Evolutionary conservation across 345 rosid species (phyloP), one percentile per base, ranked within the genome.

Genomic region (Gossypium ekmanianum): DNA sequence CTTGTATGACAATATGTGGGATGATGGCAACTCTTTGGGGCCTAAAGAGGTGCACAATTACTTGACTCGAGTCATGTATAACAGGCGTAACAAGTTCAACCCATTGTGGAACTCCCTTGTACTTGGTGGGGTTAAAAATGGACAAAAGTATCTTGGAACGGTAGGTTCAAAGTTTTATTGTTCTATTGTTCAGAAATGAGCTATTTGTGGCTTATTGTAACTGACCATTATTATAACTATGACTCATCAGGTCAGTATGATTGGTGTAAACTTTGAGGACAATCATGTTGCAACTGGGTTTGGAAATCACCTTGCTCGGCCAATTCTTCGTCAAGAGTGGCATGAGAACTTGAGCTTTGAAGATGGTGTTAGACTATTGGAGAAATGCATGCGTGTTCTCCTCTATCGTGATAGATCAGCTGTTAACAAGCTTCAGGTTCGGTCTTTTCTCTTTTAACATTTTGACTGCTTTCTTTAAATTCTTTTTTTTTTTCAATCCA

Each of bases 351-450:
- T 93, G 87, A 93, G 89, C 61, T 93, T 87, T 77, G 97, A 96
- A 89, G 98, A 92, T 66, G 98, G 97, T 68, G 94, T 96, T 52
- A 88, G 86, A 79, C 81, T 96, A 54, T 83, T 96, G 78, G 99
- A 96, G 92, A 93, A 93, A 70, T 96, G 99, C 80, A 93, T 96
- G 99, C 94, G 94, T 18, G 97, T 93, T 69, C 97, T 96, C 73
- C 87, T 96, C n/a, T 92, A 93, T 87, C 98, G 99, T 55, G 99
- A 96, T 80, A 87, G 97, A 79, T 93, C 97, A 78, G 99, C 99
- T 48, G 86, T 93, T 72, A 93, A 96, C 85, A 96, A 96, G 90
- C 83, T 91, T 80, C 99, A 96, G 98, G 99, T 94, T 75, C 74
- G 86, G 17, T 3, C 67, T 12, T 20, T 71, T 68, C 47, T 54